Percentiles rank a stretch among this genome's conserved stretches.
Evolutionary conservation across 2,329 filamentous ascomycete species (phyloP).

Genomic region (Sporothrix mexicana): DNA sequence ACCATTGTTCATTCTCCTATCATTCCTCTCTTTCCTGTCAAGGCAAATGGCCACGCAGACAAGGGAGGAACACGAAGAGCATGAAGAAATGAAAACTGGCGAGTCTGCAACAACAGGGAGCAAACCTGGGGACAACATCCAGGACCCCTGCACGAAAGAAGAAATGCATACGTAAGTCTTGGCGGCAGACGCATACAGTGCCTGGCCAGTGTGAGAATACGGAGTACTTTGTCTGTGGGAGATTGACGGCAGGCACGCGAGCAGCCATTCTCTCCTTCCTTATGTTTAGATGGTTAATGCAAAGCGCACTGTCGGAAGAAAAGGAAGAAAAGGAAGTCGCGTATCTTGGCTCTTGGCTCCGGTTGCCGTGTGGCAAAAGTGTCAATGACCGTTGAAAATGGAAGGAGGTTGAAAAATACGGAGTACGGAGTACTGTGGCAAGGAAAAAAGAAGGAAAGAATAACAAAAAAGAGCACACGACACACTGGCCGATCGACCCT

Average conservation of each 20-base stretch:
- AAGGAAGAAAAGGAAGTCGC: not conserved
- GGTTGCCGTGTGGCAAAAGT: constrained; percentile 17
- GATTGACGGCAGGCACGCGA: constrained; percentile 12
- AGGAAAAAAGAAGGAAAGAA: not conserved
- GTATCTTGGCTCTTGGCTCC: constrained; percentile 18
- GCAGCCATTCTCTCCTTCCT: not conserved
- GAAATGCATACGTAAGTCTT: constrained; percentile 33
- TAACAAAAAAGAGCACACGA: constrained; percentile 23
- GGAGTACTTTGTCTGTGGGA: constrained; percentile 10
- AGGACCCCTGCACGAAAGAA: not conserved
- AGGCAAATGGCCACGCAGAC: constrained; percentile 20
- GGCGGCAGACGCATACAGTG: constrained; percentile 27
- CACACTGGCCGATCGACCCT: constrained; percentile 20
- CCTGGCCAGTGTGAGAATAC: not conserved
- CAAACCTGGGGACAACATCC: not conserved
- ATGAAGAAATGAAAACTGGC: not conserved
- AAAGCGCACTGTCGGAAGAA: not conserved
- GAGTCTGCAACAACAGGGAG: not conserved
- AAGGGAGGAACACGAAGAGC: not conserved
- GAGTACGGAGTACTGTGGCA: too few species aligned
- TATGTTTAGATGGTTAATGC: not conserved
- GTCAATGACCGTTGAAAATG: not conserved
- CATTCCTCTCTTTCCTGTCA: not conserved
- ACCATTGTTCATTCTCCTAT: not conserved
- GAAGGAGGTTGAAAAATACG: too few species aligned